These are phyloP conservation scores for Pichia sp. DNA, from an alignment of 1,139 yeast species.

Conservation along the genomic window DNA sequence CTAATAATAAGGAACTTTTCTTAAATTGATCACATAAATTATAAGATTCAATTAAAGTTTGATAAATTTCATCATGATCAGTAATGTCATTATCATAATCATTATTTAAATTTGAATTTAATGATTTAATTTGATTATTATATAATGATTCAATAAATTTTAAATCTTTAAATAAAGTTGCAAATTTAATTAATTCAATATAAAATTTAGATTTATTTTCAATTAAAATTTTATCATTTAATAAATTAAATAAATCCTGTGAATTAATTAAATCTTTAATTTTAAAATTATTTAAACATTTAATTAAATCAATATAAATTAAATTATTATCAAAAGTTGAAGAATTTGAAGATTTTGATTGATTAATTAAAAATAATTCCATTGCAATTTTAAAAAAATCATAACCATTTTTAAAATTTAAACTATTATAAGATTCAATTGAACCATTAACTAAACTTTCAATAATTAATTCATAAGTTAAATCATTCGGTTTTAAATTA, in stretches of 20 bases:
- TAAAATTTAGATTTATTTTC: conserved; percentile 16
- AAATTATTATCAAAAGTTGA: conserved; percentile 17
- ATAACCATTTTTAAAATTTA: conserved; percentile 40
- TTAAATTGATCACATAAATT: conserved; percentile 43
- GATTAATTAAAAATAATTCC: conserved; percentile 50
- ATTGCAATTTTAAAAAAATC: conserved; percentile 62
- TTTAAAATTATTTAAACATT: conserved; percentile 24
- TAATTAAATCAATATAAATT: conserved; percentile 20
- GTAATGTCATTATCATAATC: background rate
- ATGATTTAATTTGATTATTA: conserved; percentile 10
- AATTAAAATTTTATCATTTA: conserved; percentile 14
- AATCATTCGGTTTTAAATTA: conserved; percentile 46
- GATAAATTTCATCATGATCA: conserved; percentile 43
- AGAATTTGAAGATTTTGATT: conserved; percentile 27
- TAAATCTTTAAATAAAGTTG: conserved; percentile 21
- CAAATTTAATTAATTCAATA: conserved; percentile 22
- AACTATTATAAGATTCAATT: conserved; percentile 32
- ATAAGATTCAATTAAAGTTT: conserved; percentile 45
- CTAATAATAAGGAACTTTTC: conserved; percentile 51
- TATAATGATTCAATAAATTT: conserved; percentile 22
- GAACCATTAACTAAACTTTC: conserved; percentile 47
- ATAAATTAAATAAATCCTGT: conserved; percentile 14
- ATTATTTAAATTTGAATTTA: conserved; percentile 2
- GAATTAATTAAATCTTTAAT: conserved; percentile 17
- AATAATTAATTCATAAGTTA: conserved; percentile 50